Evolutionary conservation across 2,329 filamentous ascomycete species (phyloP).

Genomic region (Diaporthe sp.): DNA sequence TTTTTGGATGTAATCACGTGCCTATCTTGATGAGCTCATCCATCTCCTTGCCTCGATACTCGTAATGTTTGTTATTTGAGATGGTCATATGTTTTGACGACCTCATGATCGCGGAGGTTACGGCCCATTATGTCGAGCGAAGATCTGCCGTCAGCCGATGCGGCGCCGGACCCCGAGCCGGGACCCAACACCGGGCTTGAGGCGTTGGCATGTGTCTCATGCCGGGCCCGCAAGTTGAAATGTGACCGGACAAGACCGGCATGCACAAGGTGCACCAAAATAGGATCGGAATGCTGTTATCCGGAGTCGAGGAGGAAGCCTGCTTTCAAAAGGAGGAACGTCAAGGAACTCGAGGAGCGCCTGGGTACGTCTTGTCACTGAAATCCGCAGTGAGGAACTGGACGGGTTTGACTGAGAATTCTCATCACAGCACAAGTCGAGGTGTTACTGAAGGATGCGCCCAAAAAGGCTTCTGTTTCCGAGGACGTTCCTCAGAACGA

Average conservation of each 20-base stretch:
- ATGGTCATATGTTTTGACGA: neutral
- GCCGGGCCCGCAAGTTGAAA: constrained; percentile 85
- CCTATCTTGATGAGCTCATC: neutral
- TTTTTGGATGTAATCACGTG: neutral
- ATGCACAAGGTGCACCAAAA: constrained; percentile 81
- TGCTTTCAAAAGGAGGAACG: constrained; percentile 87
- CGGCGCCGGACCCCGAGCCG: constrained; percentile 31
- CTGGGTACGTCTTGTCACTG: constrained; percentile 67
- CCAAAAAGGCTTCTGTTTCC: constrained; percentile 38
- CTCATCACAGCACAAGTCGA: constrained; percentile 78
- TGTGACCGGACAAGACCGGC: constrained; percentile 85
- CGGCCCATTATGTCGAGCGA: constrained; percentile 36
- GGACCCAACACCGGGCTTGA: constrained; percentile 42
- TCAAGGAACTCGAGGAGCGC: constrained; percentile 88
- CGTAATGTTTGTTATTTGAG: neutral
- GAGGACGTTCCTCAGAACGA: constrained; percentile 38
- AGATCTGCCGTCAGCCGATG: constrained; percentile 29
- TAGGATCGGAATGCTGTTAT: constrained; percentile 84
- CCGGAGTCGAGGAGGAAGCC: constrained; percentile 91
- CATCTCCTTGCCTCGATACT: neutral
- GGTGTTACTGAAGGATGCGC: constrained; percentile 77
- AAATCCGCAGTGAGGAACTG: neutral
- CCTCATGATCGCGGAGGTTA: neutral
- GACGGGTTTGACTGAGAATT: constrained; percentile 35
- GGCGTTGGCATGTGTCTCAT: constrained; percentile 82